Evolutionary conservation across 345 rosid genomes (phyloP).

Genomic region (Aegle marmelos): DNA sequence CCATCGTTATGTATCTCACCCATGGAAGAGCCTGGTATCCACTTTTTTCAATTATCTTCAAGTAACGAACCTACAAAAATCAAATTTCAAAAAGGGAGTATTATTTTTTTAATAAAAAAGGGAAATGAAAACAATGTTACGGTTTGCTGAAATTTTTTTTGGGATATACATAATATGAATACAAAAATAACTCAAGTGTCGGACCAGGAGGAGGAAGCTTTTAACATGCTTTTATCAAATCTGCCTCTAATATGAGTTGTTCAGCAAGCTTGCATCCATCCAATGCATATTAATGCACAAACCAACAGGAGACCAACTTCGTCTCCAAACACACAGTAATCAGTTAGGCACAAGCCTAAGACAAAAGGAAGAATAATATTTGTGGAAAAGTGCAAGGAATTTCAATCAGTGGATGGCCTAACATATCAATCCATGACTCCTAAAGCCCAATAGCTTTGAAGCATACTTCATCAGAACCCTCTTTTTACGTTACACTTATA

Average conservation of each 20-base stretch:
- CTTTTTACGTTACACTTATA: neutral
- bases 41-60: slow-evolving; percentile 56
- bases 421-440: neutral
- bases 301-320: neutral
- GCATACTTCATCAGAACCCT: neutral
- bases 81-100: neutral
- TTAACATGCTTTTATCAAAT: neutral
- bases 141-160: too few relatives aligned
- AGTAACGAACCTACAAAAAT: slow-evolving; percentile 43
- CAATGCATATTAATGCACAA: neutral
- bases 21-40: slow-evolving; percentile 62
- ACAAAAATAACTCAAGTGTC: neutral
- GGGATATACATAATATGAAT: neutral
- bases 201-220: neutral
- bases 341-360: neutral
- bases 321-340: neutral
- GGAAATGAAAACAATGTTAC: neutral
- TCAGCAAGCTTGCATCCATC: neutral
- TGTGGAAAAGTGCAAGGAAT: neutral
- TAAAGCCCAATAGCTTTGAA: neutral
- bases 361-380: neutral
- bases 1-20: slow-evolving; percentile 65
- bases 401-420: neutral
- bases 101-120: too few relatives aligned
- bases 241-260: neutral